Percentiles rank a stretch among this genome's conserved stretches.
Conservation (phyloP, 176 grass and related monocot genomes). For the Chloris gayana region DNA sequence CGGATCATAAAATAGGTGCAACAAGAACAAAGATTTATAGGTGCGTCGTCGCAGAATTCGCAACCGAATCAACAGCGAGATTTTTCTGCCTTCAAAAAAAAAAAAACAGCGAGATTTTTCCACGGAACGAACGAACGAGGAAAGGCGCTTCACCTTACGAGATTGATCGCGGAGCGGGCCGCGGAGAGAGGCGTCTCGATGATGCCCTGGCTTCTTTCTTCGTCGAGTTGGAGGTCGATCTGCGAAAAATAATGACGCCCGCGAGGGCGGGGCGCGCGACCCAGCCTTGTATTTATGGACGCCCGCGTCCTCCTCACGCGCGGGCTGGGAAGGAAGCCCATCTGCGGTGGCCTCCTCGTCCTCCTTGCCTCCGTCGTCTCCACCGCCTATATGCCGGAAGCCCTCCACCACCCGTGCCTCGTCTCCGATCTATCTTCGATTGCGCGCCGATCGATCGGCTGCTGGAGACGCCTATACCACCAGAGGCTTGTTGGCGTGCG, state of each 20-base stretch:
- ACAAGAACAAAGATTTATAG: background rate
- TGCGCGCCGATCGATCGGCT: background rate
- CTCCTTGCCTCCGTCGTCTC: background rate
- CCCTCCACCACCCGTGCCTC: background rate
- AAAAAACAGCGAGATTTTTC: background rate
- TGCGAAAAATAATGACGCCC: background rate
- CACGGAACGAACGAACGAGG: background rate
- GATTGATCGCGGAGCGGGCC: background rate
- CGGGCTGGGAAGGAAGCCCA: background rate
- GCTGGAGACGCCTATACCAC: background rate
- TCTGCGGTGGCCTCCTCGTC: background rate
- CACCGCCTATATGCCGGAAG: background rate
- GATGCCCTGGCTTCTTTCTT: background rate
- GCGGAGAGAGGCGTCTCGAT: background rate
- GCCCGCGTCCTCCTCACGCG: background rate
- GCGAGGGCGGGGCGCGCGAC: slow-evolving; percentile 4
- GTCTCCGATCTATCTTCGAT: background rate
- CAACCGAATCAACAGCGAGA: too few species aligned
- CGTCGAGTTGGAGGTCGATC: background rate
- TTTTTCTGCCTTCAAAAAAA: too few species aligned
- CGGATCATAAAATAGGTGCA: background rate
- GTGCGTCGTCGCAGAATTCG: too few species aligned
- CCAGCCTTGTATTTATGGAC: slow-evolving; percentile 31
- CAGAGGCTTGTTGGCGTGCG: background rate
- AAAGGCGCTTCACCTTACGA: background rate